Evolutionary conservation across 805 yeast species (phyloP).

Genomic region (Barnettozyma californica): DNA sequence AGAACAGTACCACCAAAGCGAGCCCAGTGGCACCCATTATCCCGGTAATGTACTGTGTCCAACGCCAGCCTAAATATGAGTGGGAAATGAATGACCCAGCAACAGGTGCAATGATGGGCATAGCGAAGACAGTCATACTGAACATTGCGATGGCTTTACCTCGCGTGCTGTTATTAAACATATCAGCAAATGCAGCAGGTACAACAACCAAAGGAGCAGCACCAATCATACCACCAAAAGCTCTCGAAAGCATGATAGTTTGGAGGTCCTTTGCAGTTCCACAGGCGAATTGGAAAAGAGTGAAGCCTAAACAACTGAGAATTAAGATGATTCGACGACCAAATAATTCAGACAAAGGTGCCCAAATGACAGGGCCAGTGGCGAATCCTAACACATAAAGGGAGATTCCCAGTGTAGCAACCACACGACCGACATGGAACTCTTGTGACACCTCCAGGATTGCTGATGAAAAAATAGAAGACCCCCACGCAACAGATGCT

Average conservation of each 20-base stretch:
- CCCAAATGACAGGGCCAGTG: conserved; percentile 87
- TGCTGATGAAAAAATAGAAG: conserved; percentile 75
- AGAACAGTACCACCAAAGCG: conserved; percentile 36
- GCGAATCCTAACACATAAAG: conserved; percentile 92
- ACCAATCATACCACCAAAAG: conserved; percentile 76
- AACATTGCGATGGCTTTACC: conserved; percentile 75
- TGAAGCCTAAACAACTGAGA: conserved; percentile 50
- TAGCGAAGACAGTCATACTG: conserved; percentile 66
- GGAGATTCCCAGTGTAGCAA: conserved; percentile 71
- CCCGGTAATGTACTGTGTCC: conserved; percentile 72
- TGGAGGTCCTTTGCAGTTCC: conserved; percentile 79
- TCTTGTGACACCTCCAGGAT: conserved; percentile 40
- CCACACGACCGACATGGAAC: conserved; percentile 60
- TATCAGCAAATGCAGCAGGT: conserved; percentile 83
- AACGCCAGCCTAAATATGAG: conserved; percentile 69
- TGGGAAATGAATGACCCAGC: conserved; percentile 66
- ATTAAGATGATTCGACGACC: conserved; percentile 65
- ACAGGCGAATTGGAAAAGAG: conserved; percentile 60
- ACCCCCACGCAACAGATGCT: conserved; percentile 61
- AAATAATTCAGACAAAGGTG: conserved; percentile 75
- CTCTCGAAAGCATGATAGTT: conserved; percentile 70
- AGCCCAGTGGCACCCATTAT: conserved; percentile 46
- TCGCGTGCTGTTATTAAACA: conserved; percentile 59
- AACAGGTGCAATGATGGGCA: conserved; percentile 82
- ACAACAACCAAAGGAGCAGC: conserved; percentile 83